Conservation (phyloP, 805 yeast species). For the Nakazawaea holstii region DNA sequence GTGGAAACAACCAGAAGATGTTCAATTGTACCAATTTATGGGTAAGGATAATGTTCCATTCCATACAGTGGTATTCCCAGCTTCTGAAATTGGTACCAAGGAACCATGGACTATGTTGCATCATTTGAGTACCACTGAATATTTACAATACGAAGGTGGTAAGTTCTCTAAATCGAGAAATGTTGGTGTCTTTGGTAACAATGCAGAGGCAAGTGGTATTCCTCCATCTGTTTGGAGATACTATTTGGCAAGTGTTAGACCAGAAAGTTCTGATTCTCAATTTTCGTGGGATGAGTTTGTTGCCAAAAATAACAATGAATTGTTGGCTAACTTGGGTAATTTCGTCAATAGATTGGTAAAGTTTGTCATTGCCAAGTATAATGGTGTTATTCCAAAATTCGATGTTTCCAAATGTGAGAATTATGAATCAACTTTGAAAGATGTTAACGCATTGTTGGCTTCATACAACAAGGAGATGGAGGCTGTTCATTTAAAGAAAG, state of each 20-base stretch:
- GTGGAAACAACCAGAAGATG: conserved; percentile 95
- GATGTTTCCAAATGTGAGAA: conserved; percentile 42
- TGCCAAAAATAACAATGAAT: conserved; percentile 86
- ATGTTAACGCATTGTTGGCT: conserved; percentile 55
- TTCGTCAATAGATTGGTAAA: conserved; percentile 91
- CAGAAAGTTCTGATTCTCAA: conserved; percentile 93
- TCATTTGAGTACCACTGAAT: conserved; percentile 92
- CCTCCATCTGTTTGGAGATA: conserved; percentile 97
- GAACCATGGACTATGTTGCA: conserved; percentile 89
- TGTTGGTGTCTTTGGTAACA: conserved; percentile 96
- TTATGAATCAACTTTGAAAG: conserved; percentile 41
- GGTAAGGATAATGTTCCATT: conserved; percentile 99
- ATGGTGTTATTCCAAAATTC: conserved; percentile 79
- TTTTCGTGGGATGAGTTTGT: conserved; percentile 98
- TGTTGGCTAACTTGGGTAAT: conserved; percentile 94
- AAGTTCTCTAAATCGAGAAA: conserved; percentile 98
- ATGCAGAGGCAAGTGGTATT: conserved; percentile 89
- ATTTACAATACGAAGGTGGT: conserved; percentile 95
- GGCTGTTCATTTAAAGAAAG: conserved; percentile 74
- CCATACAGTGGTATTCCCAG: conserved; percentile 98
- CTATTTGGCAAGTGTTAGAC: conserved; percentile 86
- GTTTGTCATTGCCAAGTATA: conserved; percentile 84
- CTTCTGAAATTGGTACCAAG: conserved; percentile 81
- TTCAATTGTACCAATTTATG: conserved; percentile 92
- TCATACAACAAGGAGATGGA: conserved; percentile 72